A percentile compares a stretch with the other conserved stretches of the same genome.
Evolutionary conservation across 345 rosid species (phyloP).

Genomic region (thale cress (Arabidopsis thaliana)): DNA sequence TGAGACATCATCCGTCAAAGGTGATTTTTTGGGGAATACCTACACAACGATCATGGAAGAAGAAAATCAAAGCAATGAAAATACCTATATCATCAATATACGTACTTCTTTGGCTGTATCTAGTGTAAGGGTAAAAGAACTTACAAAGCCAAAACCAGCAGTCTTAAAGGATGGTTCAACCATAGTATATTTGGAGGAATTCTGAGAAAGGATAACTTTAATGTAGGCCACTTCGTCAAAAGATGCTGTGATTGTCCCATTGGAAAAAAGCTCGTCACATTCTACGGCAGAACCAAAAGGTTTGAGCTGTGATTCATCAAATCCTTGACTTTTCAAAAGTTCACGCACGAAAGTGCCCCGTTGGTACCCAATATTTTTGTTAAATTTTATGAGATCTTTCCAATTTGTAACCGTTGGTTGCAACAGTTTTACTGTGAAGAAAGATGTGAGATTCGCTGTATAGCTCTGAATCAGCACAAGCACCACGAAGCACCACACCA

Average conservation of each 20-base stretch:
- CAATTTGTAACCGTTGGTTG: slow-evolving; percentile 20
- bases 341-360: background rate
- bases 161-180: slow-evolving; percentile 37
- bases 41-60: slow-evolving; percentile 17
- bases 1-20: slow-evolving; percentile 49
- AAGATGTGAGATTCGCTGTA: slow-evolving; percentile 51
- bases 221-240: slow-evolving; percentile 49
- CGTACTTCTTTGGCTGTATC: background rate
- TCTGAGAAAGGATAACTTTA: slow-evolving; percentile 30
- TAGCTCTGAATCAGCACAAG: slow-evolving; percentile 51
- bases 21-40: slow-evolving; percentile 55
- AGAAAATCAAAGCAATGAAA: background rate
- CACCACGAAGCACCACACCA: slow-evolving; percentile 46
- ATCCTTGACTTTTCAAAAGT: background rate
- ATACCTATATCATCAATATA: background rate
- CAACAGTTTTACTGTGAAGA: slow-evolving; percentile 42
- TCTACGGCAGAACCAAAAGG: slow-evolving; percentile 17
- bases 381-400: slow-evolving; percentile 24
- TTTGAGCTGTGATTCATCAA: background rate
- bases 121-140: slow-evolving; percentile 5
- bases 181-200: slow-evolving; percentile 36
- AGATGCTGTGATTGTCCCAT: slow-evolving; percentile 44
- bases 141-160: slow-evolving; percentile 55
- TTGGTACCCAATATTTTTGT: slow-evolving; percentile 32
- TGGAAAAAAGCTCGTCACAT: slow-evolving; percentile 35